phyloP scores from a whole-genome alignment of 2,329 filamentous ascomycete species.

The Cytospora paraplurivora region DNA sequence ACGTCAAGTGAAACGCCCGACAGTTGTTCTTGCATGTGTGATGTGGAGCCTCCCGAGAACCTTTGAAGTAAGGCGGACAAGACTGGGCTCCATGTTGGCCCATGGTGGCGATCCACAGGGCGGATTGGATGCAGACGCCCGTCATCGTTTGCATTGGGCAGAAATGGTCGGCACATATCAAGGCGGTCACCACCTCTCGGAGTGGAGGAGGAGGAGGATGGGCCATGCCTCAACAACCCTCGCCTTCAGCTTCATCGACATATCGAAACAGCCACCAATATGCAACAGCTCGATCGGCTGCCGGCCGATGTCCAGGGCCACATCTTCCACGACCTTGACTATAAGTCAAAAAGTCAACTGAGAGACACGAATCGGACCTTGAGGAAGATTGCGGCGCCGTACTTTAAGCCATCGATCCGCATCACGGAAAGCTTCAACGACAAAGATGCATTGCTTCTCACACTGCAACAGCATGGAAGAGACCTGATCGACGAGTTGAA shows the following conservation, averaged over 20 bases:
- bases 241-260: neutral
- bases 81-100: neutral
- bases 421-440: constrained; percentile 21
- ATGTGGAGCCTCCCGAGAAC: neutral
- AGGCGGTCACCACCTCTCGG: constrained; percentile 10
- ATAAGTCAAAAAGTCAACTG: neutral
- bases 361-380: neutral
- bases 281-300: constrained; percentile 13
- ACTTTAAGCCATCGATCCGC: constrained; percentile 11
- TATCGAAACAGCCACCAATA: neutral
- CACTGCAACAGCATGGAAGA: constrained; percentile 17
- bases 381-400: constrained; percentile 15
- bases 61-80: neutral
- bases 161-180: constrained; percentile 9
- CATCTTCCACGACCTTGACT: constrained; percentile 5
- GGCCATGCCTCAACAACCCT: neutral
- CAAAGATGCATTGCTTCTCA: constrained; percentile 14
- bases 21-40: constrained; percentile 2
- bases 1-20: neutral
- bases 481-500: constrained; percentile 21
- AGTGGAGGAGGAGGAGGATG: neutral
- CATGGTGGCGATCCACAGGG: constrained; percentile 7
- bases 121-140: constrained; percentile 13
- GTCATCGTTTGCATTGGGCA: constrained; percentile 15
- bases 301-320: constrained; percentile 20